These are phyloP conservation scores for Calonectria leucothoes DNA, from an alignment of 2,329 filamentous ascomycete species.

Conservation along the genomic window DNA sequence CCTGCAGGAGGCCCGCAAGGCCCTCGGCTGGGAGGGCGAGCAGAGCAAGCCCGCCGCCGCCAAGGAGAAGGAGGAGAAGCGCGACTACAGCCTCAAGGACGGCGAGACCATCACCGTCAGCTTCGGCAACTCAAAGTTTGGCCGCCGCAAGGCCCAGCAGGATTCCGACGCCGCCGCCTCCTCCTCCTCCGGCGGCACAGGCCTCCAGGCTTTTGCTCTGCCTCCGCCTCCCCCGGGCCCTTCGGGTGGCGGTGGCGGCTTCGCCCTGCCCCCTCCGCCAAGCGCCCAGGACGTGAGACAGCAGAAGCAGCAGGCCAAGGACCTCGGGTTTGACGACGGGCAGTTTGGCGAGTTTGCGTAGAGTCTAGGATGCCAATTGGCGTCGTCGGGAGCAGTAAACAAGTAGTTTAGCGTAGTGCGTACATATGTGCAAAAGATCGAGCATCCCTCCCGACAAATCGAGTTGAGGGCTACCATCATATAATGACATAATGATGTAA, in stretches of 20 bases:
- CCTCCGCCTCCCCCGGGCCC: constrained; percentile 72
- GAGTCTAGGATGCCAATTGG: neutral
- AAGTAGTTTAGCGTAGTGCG: constrained; percentile 18
- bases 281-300: constrained; percentile 71
- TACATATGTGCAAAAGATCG: constrained; percentile 18
- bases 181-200: constrained; percentile 40
- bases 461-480: constrained; percentile 2
- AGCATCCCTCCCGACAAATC: constrained; percentile 6
- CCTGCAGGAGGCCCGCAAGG: constrained; percentile 81
- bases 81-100: constrained; percentile 86
- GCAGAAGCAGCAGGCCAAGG: constrained; percentile 68
- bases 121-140: constrained; percentile 68
- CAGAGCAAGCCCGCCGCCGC: constrained; percentile 50
- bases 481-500: constrained; percentile 25
- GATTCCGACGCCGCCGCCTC: constrained; percentile 20
- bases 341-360: constrained; percentile 86
- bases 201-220: constrained; percentile 74
- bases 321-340: constrained; percentile 87
- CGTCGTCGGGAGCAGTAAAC: neutral
- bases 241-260: constrained; percentile 50
- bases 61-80: constrained; percentile 52
- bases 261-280: constrained; percentile 75
- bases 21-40: constrained; percentile 68
- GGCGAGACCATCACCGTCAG: constrained; percentile 90
- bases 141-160: constrained; percentile 58